A percentile compares a stretch with the other conserved stretches of the same genome.
Conservation (phyloP, 148 eudicot genomes). For the Heliosperma pusillum region DNA sequence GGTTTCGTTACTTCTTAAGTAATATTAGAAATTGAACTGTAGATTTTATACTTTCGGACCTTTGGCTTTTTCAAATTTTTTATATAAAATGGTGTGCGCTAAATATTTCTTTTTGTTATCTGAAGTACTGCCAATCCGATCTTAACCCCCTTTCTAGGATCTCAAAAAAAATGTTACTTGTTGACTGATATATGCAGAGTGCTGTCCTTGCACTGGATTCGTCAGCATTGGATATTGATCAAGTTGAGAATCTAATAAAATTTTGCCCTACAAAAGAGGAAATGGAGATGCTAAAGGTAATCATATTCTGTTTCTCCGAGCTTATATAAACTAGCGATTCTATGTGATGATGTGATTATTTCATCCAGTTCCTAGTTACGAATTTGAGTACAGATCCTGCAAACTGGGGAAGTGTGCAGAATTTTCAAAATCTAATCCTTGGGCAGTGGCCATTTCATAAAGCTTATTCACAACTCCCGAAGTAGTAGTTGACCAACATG, state of each 20-base stretch:
- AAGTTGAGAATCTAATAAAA: neutral
- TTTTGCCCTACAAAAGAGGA: neutral
- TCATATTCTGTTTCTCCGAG: neutral
- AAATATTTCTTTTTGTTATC: neutral
- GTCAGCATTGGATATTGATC: neutral
- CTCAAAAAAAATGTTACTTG: neutral
- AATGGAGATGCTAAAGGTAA: neutral
- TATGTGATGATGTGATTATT: neutral
- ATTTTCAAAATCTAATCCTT: neutral
- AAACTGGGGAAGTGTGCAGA: neutral
- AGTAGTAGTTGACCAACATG: neutral
- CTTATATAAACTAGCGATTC: neutral
- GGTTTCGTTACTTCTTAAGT: neutral
- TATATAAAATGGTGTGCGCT: neutral
- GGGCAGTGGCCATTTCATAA: neutral
- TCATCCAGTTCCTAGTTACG: neutral
- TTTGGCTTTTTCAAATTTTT: neutral
- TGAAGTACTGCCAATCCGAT: neutral
- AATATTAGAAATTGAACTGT: neutral
- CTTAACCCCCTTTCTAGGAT: neutral
- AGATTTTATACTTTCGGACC: neutral
- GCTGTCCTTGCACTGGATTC: neutral
- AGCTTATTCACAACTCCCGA: neutral
- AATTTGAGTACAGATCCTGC: neutral
- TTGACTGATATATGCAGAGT: neutral